Evolutionary conservation across 805 yeast species (phyloP).

Genomic region (Saccharomycopsis babjevae): DNA sequence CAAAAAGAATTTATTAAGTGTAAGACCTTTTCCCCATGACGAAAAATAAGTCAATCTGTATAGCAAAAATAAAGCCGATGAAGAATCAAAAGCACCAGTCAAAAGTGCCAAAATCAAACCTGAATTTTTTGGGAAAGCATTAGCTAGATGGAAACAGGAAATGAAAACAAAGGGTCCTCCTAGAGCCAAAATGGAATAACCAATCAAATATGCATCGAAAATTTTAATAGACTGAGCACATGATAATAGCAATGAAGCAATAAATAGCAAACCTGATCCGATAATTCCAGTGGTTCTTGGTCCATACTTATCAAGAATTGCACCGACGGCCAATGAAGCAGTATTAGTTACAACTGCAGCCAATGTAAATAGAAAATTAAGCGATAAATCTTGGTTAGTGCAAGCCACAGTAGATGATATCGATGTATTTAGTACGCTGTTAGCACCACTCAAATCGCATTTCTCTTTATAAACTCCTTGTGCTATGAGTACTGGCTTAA

Average conservation of each 20-base stretch:
- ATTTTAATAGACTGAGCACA: constrained; percentile 27
- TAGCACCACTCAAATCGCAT: constrained; percentile 51
- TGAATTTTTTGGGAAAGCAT: constrained; percentile 71
- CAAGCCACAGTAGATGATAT: constrained; percentile 42
- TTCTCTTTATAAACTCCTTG: constrained; percentile 66
- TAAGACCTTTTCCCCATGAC: constrained; percentile 22
- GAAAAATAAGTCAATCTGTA: constrained; percentile 48
- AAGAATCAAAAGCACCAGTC: constrained; percentile 91
- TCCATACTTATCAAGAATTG: constrained; percentile 66
- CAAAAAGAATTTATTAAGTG: constrained; percentile 52
- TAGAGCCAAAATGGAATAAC: constrained; percentile 67
- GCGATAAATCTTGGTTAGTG: constrained; percentile 67
- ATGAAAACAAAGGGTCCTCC: constrained; percentile 95
- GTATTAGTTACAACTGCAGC: constrained; percentile 85
- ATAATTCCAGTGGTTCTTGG: constrained; percentile 70
- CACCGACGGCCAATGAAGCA: constrained; percentile 74
- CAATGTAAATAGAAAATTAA: constrained; percentile 73
- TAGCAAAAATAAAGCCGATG: constrained; percentile 74
- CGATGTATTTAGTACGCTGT: constrained; percentile 80
- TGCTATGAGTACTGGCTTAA: constrained; percentile 67
- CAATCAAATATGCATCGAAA: constrained; percentile 60
- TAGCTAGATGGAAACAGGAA: constrained; percentile 82
- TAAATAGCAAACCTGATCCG: constrained; percentile 51
- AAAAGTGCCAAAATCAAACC: constrained; percentile 73
- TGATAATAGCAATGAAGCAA: constrained; percentile 44